A percentile compares a stretch with the other conserved stretches of the same genome.
phyloP scores from a whole-genome alignment of 352 stramenopile genomes.

The Phytopythium litorale region DNA sequence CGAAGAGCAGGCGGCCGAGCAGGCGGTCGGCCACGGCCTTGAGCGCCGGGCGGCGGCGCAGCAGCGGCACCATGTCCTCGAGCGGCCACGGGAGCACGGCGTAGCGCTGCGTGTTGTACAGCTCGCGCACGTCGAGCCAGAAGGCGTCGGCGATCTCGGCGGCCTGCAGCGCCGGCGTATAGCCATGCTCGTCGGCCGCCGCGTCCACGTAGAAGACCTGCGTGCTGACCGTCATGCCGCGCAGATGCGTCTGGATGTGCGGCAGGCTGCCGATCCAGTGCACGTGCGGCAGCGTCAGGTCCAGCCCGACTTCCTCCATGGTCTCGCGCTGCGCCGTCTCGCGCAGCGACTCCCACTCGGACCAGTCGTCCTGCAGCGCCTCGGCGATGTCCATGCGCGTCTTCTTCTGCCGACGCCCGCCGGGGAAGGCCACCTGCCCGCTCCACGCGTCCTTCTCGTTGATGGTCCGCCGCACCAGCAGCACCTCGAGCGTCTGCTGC shows the following conservation, averaged over 20 bases:
- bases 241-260: slow-evolving; percentile 56
- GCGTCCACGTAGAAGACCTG: slow-evolving; percentile 80
- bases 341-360: slow-evolving; percentile 58
- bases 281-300: slow-evolving; percentile 58
- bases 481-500: slow-evolving; percentile 57
- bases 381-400: slow-evolving; percentile 27
- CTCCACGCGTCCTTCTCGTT: slow-evolving; percentile 82
- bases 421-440: slow-evolving; percentile 78
- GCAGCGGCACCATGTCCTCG: slow-evolving; percentile 48
- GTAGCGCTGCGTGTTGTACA: slow-evolving; percentile 59
- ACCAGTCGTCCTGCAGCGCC: slow-evolving; percentile 27
- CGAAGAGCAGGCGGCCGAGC: slow-evolving; percentile 60
- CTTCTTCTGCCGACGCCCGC: slow-evolving; percentile 66
- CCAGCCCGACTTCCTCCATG: slow-evolving; percentile 76
- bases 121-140: slow-evolving; percentile 79
- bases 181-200: slow-evolving; percentile 37
- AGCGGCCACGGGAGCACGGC: slow-evolving; percentile 51
- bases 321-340: slow-evolving; percentile 77
- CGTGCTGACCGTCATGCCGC: slow-evolving; percentile 58
- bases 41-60: slow-evolving; percentile 28
- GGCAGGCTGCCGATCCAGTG: slow-evolving; percentile 64
- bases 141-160: slow-evolving; percentile 75
- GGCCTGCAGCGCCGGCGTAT: slow-evolving; percentile 49
- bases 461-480: slow-evolving; percentile 71
- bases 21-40: slow-evolving; percentile 25